A percentile compares a stretch with the other conserved stretches of the same genome.
Conservation (phyloP, 2,329 filamentous ascomycete species). For the Cyclaneusma minus region DNA sequence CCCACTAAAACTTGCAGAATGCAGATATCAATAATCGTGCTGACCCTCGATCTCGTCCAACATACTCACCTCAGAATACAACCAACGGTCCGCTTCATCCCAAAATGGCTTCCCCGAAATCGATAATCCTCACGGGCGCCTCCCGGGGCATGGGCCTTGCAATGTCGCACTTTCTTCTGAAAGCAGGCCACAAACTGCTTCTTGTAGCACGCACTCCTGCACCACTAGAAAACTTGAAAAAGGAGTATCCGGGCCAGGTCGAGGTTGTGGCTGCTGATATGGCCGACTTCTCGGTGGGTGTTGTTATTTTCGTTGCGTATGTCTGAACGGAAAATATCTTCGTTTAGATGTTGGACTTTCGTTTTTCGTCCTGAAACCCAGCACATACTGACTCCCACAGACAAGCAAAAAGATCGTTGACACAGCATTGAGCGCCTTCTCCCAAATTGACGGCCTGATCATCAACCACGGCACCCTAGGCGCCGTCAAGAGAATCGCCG, state of each 20-base stretch:
- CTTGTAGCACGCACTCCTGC: conserved; percentile 37
- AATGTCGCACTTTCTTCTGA: conserved; percentile 34
- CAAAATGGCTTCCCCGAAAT: conserved; percentile 36
- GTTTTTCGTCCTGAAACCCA: too few relatives aligned
- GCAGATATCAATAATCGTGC: conserved; percentile 1
- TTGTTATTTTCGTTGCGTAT: conserved; percentile 1
- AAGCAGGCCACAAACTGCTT: conserved; percentile 37
- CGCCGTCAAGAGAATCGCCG: conserved; percentile 56
- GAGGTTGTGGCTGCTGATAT: conserved; percentile 41
- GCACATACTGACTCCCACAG: background rate
- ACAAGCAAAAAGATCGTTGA: background rate
- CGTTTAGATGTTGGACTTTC: background rate
- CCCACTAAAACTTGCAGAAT: conserved; percentile 1
- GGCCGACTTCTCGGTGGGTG: conserved; percentile 30
- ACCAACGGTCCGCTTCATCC: background rate
- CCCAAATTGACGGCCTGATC: conserved; percentile 63
- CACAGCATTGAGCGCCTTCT: conserved; percentile 48
- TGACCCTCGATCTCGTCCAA: background rate
- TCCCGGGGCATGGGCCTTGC: conserved; percentile 48
- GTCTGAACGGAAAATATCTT: too few relatives aligned
- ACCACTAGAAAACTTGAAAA: conserved; percentile 33
- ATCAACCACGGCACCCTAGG: conserved; percentile 76
- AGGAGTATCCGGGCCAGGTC: conserved; percentile 34
- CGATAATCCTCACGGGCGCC: conserved; percentile 53
- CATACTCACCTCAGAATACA: conserved; percentile 1